Base-by-base conservation (phyloP, 129 eudicot species). In the Flaveria sonorensis region DNA sequence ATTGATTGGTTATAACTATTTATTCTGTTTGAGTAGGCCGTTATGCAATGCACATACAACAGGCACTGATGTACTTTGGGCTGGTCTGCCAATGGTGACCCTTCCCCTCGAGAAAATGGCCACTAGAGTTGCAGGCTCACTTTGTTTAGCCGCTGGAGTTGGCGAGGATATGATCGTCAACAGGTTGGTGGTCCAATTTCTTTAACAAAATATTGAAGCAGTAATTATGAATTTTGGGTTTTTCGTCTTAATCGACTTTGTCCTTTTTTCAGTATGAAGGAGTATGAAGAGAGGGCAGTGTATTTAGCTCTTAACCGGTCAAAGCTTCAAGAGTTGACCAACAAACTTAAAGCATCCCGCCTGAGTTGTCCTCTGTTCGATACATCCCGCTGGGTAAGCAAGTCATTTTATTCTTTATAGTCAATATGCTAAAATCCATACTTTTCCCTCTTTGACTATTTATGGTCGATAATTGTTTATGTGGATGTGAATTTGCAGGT, bases 81-180 rank as follows among this genome's bases (percentile, higher is more conserved):
- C 98, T 71, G 98, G 98, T 81, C 73, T 94, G 51, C 98, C 98
- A 9, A 91, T 94, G 97, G 81, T 94, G 77, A 94, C 99, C 48
- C 96, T 89, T 70, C 99, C 99, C 72, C 97, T 94, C 15, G 97
- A 94, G 89, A 94, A 94, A 82, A 94, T 94, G 99, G 99, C 99
- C 0, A 94, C 97, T 20, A 91, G 99, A 81, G 99, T 94, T 48
- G 99, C 99, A 70, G 97, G 99, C 76, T 94, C 99, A 23, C 88
- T 91, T 26, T 94, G 99, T 71, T 80, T 89, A 76, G 93, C 99
- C 63, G 89, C 99, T 43, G 96, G 92, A 59, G 73, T 92, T 52
- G 98, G 94, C 30, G 90, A 90, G 47, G 94, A 92, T 60, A 90
- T 88, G 96, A 84, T 92, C 70, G 96, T 86, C 61, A 86, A 77